Evolutionary conservation across 768 basidiomycete species (phyloP).

Genomic region (Leccinum truebloodii): DNA sequence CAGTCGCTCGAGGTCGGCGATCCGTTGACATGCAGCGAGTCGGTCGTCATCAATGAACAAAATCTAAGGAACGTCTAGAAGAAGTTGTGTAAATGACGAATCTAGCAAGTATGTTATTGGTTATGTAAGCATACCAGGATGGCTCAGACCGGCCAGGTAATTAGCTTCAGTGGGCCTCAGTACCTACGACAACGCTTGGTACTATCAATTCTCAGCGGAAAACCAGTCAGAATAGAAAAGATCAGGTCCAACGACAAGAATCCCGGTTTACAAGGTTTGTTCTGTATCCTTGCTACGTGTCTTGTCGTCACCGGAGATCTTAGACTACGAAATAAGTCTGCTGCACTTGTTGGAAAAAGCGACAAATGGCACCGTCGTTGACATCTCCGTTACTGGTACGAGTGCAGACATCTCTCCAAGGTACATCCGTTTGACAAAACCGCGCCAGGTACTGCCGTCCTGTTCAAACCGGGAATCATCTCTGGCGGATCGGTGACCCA

Average conservation of each 20-base stretch:
- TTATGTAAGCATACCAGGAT: slow-evolving; percentile 35
- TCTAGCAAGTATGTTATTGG: neutral
- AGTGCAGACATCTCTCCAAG: neutral
- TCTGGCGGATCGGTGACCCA: slow-evolving; percentile 79
- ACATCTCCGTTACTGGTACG: slow-evolving; percentile 93
- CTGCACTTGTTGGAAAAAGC: slow-evolving; percentile 85
- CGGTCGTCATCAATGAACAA: slow-evolving; percentile 26
- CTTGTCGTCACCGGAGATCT: neutral
- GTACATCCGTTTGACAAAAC: slow-evolving; percentile 4
- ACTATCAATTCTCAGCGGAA: slow-evolving; percentile 87
- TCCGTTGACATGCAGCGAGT: slow-evolving; percentile 36
- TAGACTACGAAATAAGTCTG: slow-evolving; percentile 92
- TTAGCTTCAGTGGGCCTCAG: slow-evolving; percentile 78
- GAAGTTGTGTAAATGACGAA: neutral
- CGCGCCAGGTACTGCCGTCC: slow-evolving; percentile 77
- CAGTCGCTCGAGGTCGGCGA: slow-evolving; percentile 43
- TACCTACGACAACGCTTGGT: slow-evolving; percentile 84
- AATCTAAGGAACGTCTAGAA: slow-evolving; percentile 15
- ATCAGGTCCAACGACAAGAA: slow-evolving; percentile 93
- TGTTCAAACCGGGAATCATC: slow-evolving; percentile 92
- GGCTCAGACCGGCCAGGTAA: slow-evolving; percentile 42
- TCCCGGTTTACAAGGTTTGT: slow-evolving; percentile 85
- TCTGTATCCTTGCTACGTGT: neutral
- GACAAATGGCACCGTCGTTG: slow-evolving; percentile 92
- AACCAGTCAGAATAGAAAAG: slow-evolving; percentile 77